A percentile compares a stretch with the other conserved stretches of the same genome.
These are phyloP conservation scores for Akebia trifoliata DNA, from an alignment of 164 flowering plant genomes.

Conservation along the genomic window DNA sequence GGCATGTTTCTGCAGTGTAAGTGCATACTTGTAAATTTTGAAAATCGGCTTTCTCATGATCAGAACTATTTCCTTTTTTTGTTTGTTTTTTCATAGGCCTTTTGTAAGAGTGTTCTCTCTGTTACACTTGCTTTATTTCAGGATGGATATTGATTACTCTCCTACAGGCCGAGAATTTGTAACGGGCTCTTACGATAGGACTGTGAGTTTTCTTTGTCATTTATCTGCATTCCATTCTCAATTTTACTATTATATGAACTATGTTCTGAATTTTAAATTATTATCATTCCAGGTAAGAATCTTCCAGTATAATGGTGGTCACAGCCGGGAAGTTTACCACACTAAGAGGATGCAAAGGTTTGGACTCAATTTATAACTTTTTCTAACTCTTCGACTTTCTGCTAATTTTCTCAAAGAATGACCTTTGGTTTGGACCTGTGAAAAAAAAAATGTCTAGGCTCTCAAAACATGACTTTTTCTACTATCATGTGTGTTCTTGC, in stretches of 20 bases:
- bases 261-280: conserved; percentile 6
- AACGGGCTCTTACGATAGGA: conserved; percentile 94
- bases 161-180: conserved; percentile 98
- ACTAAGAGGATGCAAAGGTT: conserved; percentile 99
- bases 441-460: too few species aligned
- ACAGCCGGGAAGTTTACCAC: conserved; percentile 89
- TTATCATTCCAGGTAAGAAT: conserved; percentile 64
- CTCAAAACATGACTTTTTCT: too few species aligned
- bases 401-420: neutral
- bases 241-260: neutral
- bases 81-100: neutral
- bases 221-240: neutral
- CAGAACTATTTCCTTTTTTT: neutral
- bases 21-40: conserved; percentile 16
- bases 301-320: conserved; percentile 88
- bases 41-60: neutral
- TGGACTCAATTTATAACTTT: neutral
- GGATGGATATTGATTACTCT: conserved; percentile 97
- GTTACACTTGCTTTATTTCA: conserved; percentile 16
- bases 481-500: neutral
- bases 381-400: neutral
- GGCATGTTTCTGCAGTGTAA: conserved; percentile 96
- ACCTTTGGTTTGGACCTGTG: neutral
- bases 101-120: neutral
- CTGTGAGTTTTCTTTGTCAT: conserved; percentile 47